Percentiles rank a stretch among this genome's conserved stretches.
These are phyloP conservation scores for Sporopachydermia quercuum DNA, from an alignment of 805 yeast species.

Conservation along the genomic window DNA sequence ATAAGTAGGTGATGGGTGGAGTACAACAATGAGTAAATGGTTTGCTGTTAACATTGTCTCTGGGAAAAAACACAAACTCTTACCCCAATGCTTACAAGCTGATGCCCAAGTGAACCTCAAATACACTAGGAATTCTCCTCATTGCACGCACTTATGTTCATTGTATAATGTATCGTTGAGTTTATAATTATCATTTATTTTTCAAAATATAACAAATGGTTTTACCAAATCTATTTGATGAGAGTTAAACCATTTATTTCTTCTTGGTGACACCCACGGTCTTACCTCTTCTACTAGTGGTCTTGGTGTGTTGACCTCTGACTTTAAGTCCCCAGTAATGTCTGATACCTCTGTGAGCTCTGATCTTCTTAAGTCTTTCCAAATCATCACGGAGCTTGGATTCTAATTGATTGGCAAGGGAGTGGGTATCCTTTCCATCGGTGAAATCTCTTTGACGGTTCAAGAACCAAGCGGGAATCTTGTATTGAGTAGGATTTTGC, in stretches of 20 bases:
- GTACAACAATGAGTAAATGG: too few relatives aligned
- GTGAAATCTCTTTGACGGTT: constrained; percentile 98
- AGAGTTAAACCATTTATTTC: constrained; percentile 17
- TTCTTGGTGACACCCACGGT: constrained; percentile 31
- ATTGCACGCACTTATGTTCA: too few relatives aligned
- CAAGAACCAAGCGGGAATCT: constrained; percentile 99
- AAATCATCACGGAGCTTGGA: constrained; percentile 99
- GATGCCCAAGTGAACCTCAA: too few relatives aligned
- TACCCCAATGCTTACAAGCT: too few relatives aligned
- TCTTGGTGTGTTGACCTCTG: constrained; percentile 99
- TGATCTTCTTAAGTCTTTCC: constrained; percentile 99
- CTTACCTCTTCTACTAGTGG: constrained; percentile 94
- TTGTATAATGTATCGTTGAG: too few relatives aligned
- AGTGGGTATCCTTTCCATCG: constrained; percentile 99
- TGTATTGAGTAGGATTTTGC: constrained; percentile 99
- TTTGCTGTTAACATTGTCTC: too few relatives aligned
- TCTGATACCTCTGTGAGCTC: constrained; percentile 99
- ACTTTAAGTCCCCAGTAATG: constrained; percentile 99
- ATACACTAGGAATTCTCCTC: too few relatives aligned
- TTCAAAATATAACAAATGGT: too few relatives aligned
- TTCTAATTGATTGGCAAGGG: constrained; percentile 97
- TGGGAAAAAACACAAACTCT: too few relatives aligned
- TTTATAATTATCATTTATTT: not conserved
- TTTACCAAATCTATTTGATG: too few relatives aligned
- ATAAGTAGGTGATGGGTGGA: too few relatives aligned